Percentiles rank a stretch among this genome's conserved stretches.
These are phyloP conservation scores for Amniculicola lignicola DNA, from an alignment of 495 filamentous ascomycete genomes.

Conservation along the genomic window DNA sequence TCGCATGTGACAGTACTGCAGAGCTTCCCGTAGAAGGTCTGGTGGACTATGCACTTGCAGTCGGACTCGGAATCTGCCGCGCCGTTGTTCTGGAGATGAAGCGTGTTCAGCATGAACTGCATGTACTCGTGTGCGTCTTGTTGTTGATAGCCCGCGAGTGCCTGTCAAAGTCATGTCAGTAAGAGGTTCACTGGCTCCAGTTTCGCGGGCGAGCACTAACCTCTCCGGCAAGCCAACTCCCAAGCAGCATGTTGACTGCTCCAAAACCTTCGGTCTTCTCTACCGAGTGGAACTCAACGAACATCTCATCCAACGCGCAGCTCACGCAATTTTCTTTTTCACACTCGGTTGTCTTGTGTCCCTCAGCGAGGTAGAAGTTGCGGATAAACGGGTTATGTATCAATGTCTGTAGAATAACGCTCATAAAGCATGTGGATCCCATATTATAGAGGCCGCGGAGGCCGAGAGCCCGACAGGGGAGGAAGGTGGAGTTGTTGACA, in stretches of 20 bases:
- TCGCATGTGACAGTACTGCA: conserved; percentile 84
- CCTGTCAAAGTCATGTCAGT: conserved; percentile 42
- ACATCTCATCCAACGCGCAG: conserved; percentile 87
- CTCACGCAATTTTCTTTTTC: conserved; percentile 66
- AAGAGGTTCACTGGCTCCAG: neutral
- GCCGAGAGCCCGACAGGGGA: conserved; percentile 67
- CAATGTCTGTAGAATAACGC: conserved; percentile 81
- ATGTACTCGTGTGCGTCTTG: conserved; percentile 96
- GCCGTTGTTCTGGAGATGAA: conserved; percentile 63
- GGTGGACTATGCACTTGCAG: conserved; percentile 85
- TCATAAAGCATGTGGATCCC: conserved; percentile 91
- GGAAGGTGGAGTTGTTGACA: conserved; percentile 55
- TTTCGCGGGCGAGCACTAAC: conserved; percentile 40
- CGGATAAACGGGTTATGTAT: conserved; percentile 83
- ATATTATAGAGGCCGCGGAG: conserved; percentile 91
- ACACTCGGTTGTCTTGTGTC: conserved; percentile 71
- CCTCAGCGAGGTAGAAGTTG: conserved; percentile 82
- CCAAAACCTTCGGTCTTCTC: conserved; percentile 83
- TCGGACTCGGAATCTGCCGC: conserved; percentile 50
- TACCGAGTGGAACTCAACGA: conserved; percentile 78
- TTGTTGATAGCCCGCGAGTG: conserved; percentile 86
- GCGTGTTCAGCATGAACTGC: conserved; percentile 82
- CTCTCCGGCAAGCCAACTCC: conserved; percentile 69
- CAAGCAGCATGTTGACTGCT: conserved; percentile 72
- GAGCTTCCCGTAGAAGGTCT: conserved; percentile 82